Base-by-base conservation (phyloP, 2,329 filamentous ascomycete genomes). In the Colletotrichum higginsianum region DNA sequence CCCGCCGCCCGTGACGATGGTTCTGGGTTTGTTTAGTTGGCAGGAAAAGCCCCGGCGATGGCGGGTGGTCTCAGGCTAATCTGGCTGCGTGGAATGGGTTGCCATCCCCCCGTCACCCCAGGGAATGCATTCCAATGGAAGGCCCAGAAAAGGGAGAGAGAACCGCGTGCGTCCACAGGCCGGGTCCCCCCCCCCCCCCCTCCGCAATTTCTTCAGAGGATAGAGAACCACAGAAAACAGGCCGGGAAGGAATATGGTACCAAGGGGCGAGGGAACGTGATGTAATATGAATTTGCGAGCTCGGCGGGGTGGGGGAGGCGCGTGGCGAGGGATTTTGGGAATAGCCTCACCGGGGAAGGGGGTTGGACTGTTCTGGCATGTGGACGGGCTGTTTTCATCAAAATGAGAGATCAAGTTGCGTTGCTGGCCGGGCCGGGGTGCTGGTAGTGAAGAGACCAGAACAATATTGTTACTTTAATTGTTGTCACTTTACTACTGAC, bases 71-170 rank as follows among this genome's bases (percentile, higher is more conserved):
- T 71, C 69, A 64, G 69, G 52, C 40, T 69, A 68, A 69, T 71
- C 69, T 68, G 52, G 6, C 65, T 47, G 18, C 26, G 13, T 11
- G 69, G 65, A 71, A 68, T 71, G 65, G 52, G 65, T 69, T 47
- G 49, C 53, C 65, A 69, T 55, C 55, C 35, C 35, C 8, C 52
- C 11, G 58, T 71, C 40, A 58, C 44, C 65, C 46, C 23, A 30
- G 68, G 58, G 68, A 63, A 68, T 63, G 65, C 69, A 64, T 68
- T 68, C 64, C 68, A 52, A 62, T 62, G 55, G 61, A 60, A 71
- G 68, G 68, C 35, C 35, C 64, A 71, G 66, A 16, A n/a, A n/a
- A 49, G 9, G 30, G 35, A 38, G 35, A 38, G 8, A 38, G 8
- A 11, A 9, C 35, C 35, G 35, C 35, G 35, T 38, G 35, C 35